Percentiles rank a stretch among this genome's conserved stretches.
Evolutionary conservation across 495 filamentous ascomycete genomes (phyloP).

Genomic region (Choiromyces venosus): DNA sequence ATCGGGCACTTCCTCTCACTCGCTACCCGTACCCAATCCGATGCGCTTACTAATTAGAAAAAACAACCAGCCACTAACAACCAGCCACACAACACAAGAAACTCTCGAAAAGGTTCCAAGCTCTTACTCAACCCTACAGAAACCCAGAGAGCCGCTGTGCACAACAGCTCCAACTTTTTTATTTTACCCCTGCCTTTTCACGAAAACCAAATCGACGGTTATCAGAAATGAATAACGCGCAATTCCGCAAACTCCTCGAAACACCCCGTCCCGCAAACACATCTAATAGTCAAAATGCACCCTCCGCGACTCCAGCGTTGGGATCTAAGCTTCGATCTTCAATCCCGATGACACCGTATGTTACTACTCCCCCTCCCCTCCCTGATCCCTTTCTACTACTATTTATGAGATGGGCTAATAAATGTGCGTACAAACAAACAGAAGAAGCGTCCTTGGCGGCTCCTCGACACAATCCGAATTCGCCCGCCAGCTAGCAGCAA

Average conservation of each 20-base stretch:
- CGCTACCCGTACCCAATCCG: neutral
- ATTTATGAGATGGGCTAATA: neutral
- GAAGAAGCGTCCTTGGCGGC: conserved; percentile 55
- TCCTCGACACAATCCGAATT: conserved; percentile 58
- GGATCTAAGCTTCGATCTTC: conserved; percentile 65
- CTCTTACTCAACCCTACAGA: neutral
- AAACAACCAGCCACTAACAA: neutral
- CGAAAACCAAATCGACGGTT: conserved; percentile 9
- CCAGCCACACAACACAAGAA: neutral
- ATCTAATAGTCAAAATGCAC: conserved; percentile 37
- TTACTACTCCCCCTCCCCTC: conserved; percentile 12
- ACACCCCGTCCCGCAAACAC: conserved; percentile 41
- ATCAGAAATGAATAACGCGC: conserved; percentile 82
- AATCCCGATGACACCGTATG: conserved; percentile 83
- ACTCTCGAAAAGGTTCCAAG: neutral
- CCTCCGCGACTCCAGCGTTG: conserved; percentile 47
- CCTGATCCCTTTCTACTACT: neutral
- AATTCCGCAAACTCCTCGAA: conserved; percentile 84
- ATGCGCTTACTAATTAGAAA: neutral
- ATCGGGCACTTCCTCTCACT: no score
- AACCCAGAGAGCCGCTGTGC: neutral
- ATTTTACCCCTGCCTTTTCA: neutral
- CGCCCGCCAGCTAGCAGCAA: conserved; percentile 76
- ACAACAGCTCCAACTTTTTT: neutral
- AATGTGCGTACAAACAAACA: conserved; percentile 39